Conservation (phyloP, 352 stramenopile genomes). For the Globisporangium recalcitrans region DNA sequence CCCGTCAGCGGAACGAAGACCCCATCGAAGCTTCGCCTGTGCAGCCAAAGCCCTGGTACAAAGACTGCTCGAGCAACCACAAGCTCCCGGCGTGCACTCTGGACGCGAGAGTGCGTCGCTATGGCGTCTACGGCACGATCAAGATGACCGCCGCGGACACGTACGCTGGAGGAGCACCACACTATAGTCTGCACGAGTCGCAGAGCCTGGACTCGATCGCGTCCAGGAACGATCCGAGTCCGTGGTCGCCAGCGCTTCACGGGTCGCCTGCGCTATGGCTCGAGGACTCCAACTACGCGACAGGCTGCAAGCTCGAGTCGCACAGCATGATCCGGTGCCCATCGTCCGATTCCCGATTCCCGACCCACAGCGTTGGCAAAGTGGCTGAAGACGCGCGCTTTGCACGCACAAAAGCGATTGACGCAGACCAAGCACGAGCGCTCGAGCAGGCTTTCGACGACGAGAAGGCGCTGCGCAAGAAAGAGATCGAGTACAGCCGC, state of each 20-base stretch:
- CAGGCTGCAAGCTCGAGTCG: constrained; percentile 25
- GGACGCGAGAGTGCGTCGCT: constrained; percentile 48
- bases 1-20: constrained; percentile 3
- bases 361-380: constrained; percentile 23
- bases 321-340: constrained; percentile 38
- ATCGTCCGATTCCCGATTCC: constrained; percentile 34
- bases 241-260: constrained; percentile 30
- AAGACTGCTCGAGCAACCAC: constrained; percentile 28
- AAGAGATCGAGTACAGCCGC: constrained; percentile 32
- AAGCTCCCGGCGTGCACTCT: constrained; percentile 29
- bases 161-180: constrained; percentile 18
- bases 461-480: constrained; percentile 25
- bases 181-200: constrained; percentile 26
- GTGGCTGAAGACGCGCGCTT: constrained; percentile 23
- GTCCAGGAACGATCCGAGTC: constrained; percentile 23
- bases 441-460: constrained; percentile 30
- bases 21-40: constrained; percentile 13
- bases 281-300: constrained; percentile 36
- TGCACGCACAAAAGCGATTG: constrained; percentile 18
- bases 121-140: constrained; percentile 38
- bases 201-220: constrained; percentile 31
- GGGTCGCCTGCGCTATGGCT: constrained; percentile 55
- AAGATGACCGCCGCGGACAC: constrained; percentile 38
- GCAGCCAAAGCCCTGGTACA: constrained; percentile 50
- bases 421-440: constrained; percentile 22